Base-by-base conservation (phyloP, 2,329 filamentous ascomycete genomes). In the Chrysoporthe deuterocubensis region DNA sequence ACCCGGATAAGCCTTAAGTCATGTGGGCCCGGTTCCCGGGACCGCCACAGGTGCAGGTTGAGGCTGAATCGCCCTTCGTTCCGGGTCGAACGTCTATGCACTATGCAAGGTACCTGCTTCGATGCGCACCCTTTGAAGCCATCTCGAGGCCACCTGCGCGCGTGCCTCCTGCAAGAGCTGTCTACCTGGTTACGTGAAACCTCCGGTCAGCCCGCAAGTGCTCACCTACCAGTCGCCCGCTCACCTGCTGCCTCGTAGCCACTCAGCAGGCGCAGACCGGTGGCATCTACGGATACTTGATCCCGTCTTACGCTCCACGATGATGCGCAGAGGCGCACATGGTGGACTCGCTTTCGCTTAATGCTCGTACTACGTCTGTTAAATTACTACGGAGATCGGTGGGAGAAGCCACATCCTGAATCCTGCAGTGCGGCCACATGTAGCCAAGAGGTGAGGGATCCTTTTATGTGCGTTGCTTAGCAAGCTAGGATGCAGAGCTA, bases 221-320 rank as follows among this genome's bases (percentile, higher is more conserved):
- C 54, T 57, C 54, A 57, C 54, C 9, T 26, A 21, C 11, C 34
- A n/a, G 34, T 11, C 32, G 1, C 48, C n/a, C 34, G 18, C 18
- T 34, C 34, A 34, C 34, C 16, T 2, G 5, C 18, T 37, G 18
- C 34, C 34, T 37, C 54, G 34, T 57, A 57, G 18, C 54, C 54
- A 37, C 18, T 57, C 44, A 46, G 44, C 44, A 16, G 44, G 11
- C 8, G 18, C 44, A 46, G 18, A 26, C 26, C 16, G 34, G 3
- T n/a, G 16, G 9, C 13, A 34, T 57, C 32, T 37, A 40, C 34
- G 18, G 16, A 40, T 4, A 40, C 14, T 13, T 13, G 40, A 40
- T n/a, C 48, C 54, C 14, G 54, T 57, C 54, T 57, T n/a, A 57
- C 54, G 18, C 54, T 57, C 54, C 32, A 57, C 7, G 34, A 57